Conservation (phyloP, 2,329 filamentous ascomycete genomes). For the Fusarium newnesense region DNA sequence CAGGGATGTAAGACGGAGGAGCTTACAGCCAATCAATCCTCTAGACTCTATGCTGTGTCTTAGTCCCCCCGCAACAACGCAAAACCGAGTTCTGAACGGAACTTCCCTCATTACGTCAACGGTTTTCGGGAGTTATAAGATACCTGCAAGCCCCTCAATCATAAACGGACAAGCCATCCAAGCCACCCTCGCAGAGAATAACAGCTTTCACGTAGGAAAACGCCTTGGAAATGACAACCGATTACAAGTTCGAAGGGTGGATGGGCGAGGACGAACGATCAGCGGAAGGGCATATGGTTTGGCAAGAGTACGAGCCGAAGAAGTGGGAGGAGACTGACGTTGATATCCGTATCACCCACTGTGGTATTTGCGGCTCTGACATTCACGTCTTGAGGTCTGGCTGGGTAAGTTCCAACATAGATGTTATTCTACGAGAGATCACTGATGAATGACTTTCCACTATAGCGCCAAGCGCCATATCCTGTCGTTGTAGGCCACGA, state of each 20-base stretch:
- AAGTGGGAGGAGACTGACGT: slow-evolving; percentile 73
- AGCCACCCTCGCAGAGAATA: too few relatives aligned
- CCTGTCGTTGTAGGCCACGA: slow-evolving; percentile 71
- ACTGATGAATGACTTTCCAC: slow-evolving; percentile 22
- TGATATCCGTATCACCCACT: slow-evolving; percentile 73
- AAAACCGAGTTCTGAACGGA: not conserved
- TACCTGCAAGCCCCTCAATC: not conserved
- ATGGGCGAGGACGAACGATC: slow-evolving; percentile 15
- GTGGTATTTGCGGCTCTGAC: slow-evolving; percentile 73
- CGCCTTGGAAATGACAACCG: not conserved
- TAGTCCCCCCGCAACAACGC: fast-evolving
- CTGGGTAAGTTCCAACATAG: slow-evolving; percentile 48
- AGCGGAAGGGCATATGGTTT: slow-evolving; percentile 60
- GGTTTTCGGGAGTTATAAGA: not conserved
- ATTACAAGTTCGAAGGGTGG: slow-evolving; percentile 1
- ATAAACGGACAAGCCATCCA: too few relatives aligned
- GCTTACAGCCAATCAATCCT: not conserved
- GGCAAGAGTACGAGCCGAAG: slow-evolving; percentile 70
- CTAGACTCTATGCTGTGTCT: not conserved
- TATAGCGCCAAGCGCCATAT: slow-evolving; percentile 23
- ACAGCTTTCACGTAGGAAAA: not conserved
- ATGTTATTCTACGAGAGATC: fast-evolving
- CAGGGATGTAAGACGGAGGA: not conserved
- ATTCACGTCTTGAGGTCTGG: slow-evolving; percentile 67
- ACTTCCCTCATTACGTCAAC: not conserved